Conservation (phyloP, 371 early-diverging fungal species). For the Actinomucor elegans region DNA sequence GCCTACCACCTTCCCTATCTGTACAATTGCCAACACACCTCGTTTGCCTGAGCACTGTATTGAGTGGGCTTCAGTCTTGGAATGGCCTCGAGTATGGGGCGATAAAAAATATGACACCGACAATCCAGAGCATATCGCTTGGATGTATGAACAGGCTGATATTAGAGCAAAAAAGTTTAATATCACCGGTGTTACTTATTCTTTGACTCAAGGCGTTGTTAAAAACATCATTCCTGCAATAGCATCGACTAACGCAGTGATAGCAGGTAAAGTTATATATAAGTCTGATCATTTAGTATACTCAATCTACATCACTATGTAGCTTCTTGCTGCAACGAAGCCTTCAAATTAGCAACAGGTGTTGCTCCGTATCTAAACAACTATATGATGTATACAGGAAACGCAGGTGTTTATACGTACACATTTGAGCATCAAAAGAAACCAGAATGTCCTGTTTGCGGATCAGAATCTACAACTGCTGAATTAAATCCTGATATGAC, state of each 20-base stretch:
- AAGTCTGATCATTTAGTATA: background rate
- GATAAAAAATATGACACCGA: slow-evolving; percentile 89
- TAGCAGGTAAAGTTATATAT: slow-evolving; percentile 71
- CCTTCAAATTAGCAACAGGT: slow-evolving; percentile 85
- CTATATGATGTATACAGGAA: slow-evolving; percentile 96
- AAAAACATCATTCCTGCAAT: slow-evolving; percentile 99
- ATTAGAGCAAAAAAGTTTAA: slow-evolving; percentile 77
- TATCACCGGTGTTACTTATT: slow-evolving; percentile 88
- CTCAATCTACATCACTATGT: too few species aligned
- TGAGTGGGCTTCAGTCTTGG: slow-evolving; percentile 95
- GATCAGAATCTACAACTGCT: slow-evolving; percentile 47
- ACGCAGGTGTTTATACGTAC: slow-evolving; percentile 87
- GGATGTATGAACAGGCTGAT: slow-evolving; percentile 80
- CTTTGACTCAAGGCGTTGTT: slow-evolving; percentile 96
- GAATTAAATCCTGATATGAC: slow-evolving; percentile 48
- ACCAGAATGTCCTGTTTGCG: slow-evolving; percentile 92
- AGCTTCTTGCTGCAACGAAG: slow-evolving; percentile 95
- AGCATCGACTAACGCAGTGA: slow-evolving; percentile 99
- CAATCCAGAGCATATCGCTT: slow-evolving; percentile 85
- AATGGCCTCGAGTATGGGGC: slow-evolving; percentile 85
- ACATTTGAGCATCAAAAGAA: slow-evolving; percentile 85
- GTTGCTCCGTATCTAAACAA: slow-evolving; percentile 80
- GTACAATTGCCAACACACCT: slow-evolving; percentile 98
- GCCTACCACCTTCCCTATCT: slow-evolving; percentile 94
- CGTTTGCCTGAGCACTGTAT: slow-evolving; percentile 97